Evolutionary conservation across 305 asterid species (phyloP), one percentile per base, ranked within the genome.

Genomic region (Fraxinus floribunda): DNA sequence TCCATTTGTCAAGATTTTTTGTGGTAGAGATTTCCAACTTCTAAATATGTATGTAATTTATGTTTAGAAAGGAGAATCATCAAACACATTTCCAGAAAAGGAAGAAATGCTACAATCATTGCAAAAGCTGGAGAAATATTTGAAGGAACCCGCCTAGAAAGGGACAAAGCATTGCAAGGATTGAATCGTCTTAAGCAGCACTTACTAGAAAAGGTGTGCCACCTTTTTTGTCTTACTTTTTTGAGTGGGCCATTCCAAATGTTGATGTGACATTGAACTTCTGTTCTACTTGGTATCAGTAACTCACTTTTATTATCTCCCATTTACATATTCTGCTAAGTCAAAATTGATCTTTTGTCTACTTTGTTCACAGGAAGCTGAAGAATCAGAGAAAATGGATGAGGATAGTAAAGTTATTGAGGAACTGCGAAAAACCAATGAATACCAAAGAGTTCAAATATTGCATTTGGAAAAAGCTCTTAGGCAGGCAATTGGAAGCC

Each of bases 361-460:
- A 64, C 78, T 78, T 36, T 83, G 41, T 80, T 82, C 84, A 72
- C 89, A 95, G 98, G 99, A 92, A 92, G 90, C 93, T 76, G 99
- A 97, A 90, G 99, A 97, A 86, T 96, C 99, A 32, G 98, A 94
- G 82, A 94, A 97, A 84, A 97, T 97, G 99, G 99, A 94, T 49
- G 97, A 97, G 89, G 99, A 97, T 86, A 93, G 90, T 88, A 93
- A 92, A 84, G 86, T 90, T 81, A 97, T 97, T 79, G 99, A 94
- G 91, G 97, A 92, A 83, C 85, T 97, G 77, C 93, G 91, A 89
- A 93, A 90, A 82, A 86, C 81, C 87, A 93, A 88, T 82, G 95
- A 92, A 85, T 93, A 85, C 80, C 95, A 93, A 87, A 91, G 93
- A 88, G 83, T 89, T 87, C 97, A 92, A 87, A 90, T 95, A 66